A percentile compares a stretch with the other conserved stretches of the same genome.
Evolutionary conservation across 768 basidiomycete species (phyloP).

Genomic region (Butyriboletus loyo): DNA sequence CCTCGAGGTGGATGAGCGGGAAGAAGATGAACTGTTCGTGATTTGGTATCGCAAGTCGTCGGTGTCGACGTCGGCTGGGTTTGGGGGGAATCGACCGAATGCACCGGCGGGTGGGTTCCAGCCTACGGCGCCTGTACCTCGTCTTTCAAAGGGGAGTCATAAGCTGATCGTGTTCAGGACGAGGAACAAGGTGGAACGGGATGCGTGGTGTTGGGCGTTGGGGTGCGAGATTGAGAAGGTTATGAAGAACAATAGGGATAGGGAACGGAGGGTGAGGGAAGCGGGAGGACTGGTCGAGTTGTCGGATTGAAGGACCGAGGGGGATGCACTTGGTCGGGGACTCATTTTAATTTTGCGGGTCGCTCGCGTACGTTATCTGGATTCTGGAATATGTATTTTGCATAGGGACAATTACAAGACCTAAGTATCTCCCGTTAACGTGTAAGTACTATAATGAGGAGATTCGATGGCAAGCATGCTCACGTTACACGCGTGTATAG

Average conservation of each 20-base stretch:
- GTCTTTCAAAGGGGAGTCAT: slow-evolving; percentile 50
- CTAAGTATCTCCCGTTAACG: background rate
- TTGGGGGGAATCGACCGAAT: slow-evolving; percentile 12
- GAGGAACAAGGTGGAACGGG: slow-evolving; percentile 82
- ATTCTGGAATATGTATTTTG: background rate
- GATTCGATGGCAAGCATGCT: background rate
- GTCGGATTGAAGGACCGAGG: slow-evolving; percentile 5
- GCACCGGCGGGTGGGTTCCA: slow-evolving; percentile 17
- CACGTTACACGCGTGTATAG: slow-evolving; percentile 12
- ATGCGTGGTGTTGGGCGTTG: slow-evolving; percentile 93
- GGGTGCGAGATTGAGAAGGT: slow-evolving; percentile 87
- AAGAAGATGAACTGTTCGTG: slow-evolving; percentile 86
- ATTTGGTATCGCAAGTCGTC: slow-evolving; percentile 60
- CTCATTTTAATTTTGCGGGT: background rate
- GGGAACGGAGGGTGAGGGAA: slow-evolving; percentile 66
- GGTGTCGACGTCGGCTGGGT: background rate
- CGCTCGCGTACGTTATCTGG: background rate
- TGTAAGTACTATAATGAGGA: background rate
- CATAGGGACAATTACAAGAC: background rate
- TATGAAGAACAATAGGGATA: slow-evolving; percentile 53
- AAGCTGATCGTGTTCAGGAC: slow-evolving; percentile 67
- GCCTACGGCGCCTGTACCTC: slow-evolving; percentile 37
- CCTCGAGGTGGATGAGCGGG: slow-evolving; percentile 79
- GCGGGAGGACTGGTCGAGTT: slow-evolving; percentile 53
- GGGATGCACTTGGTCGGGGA: background rate